Percentiles rank a stretch among this genome's conserved stretches.
phyloP scores from a whole-genome alignment of 2,329 filamentous ascomycete species.

The Fusarium nurragi region DNA sequence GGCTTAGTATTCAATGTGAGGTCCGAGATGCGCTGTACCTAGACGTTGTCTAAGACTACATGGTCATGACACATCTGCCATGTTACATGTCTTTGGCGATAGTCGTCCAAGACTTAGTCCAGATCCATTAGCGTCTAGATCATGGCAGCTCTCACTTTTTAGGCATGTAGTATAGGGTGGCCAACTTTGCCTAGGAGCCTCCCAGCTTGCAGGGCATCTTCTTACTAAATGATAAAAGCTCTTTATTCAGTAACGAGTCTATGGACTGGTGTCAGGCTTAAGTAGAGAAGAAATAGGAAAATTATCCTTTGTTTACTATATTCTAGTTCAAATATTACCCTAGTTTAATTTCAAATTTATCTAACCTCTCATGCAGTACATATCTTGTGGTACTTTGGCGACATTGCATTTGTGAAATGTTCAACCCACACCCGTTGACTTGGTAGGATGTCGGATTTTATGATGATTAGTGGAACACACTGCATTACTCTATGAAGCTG shows the following conservation, averaged over 20 bases:
- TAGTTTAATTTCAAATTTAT: too few relatives aligned
- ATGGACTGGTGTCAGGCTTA: neutral
- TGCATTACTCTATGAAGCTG: too few relatives aligned
- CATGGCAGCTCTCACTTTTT: neutral
- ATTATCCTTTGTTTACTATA: too few relatives aligned
- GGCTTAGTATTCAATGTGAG: neutral
- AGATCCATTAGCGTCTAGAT: constrained; percentile 4
- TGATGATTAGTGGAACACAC: too few relatives aligned
- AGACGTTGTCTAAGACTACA: neutral
- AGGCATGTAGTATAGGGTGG: constrained; percentile 12
- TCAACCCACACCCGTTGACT: neutral
- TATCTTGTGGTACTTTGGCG: too few relatives aligned
- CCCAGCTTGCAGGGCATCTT: too few relatives aligned
- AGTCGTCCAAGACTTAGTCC: constrained; percentile 4
- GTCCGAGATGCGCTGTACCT: neutral
- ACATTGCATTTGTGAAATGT: too few relatives aligned
- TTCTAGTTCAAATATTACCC: neutral
- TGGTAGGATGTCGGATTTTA: neutral
- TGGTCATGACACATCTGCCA: neutral
- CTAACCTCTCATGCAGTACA: too few relatives aligned
- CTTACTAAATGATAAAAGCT: neutral
- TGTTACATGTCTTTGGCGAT: constrained; percentile 14
- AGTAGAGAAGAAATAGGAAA: too few relatives aligned
- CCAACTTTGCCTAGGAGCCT: neutral
- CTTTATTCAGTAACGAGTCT: neutral